Conservation (phyloP, 495 filamentous ascomycete species). For the Haplographium delicatum region DNA sequence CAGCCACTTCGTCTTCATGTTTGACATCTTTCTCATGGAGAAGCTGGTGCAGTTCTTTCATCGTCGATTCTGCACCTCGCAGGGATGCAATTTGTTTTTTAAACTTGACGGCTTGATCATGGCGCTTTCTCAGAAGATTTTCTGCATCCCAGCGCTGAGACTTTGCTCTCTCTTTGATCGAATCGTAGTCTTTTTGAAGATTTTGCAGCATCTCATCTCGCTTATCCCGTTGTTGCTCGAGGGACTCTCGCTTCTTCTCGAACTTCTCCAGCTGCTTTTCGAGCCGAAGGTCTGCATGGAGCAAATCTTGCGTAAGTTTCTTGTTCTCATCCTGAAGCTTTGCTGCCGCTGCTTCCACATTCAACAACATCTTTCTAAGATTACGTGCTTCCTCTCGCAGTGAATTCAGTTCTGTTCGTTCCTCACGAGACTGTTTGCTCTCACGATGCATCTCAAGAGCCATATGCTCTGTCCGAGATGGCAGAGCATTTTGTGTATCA, state of each 20-base stretch:
- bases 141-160: constrained; percentile 45
- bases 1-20: constrained; percentile 9
- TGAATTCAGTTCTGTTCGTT: constrained; percentile 22
- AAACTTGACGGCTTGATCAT: constrained; percentile 57
- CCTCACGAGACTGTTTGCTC: constrained; percentile 41
- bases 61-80: constrained; percentile 30
- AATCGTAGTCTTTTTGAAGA: constrained; percentile 45
- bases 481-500: too few species aligned
- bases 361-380: constrained; percentile 40
- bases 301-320: constrained; percentile 36
- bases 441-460: constrained; percentile 44
- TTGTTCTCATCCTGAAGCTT: constrained; percentile 43
- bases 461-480: constrained; percentile 3
- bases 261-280: constrained; percentile 31
- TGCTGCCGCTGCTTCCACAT: constrained; percentile 37
- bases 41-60: constrained; percentile 11
- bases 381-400: constrained; percentile 40
- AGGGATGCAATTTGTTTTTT: constrained; percentile 50
- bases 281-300: constrained; percentile 21
- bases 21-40: constrained; percentile 10
- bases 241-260: constrained; percentile 37
- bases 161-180: constrained; percentile 58
- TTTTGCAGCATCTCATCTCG: constrained; percentile 45
- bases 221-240: constrained; percentile 36
- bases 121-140: constrained; percentile 57